These are phyloP conservation scores for Dioszegia hungarica DNA, from an alignment of 768 basidiomycete species.

Conservation along the genomic window DNA sequence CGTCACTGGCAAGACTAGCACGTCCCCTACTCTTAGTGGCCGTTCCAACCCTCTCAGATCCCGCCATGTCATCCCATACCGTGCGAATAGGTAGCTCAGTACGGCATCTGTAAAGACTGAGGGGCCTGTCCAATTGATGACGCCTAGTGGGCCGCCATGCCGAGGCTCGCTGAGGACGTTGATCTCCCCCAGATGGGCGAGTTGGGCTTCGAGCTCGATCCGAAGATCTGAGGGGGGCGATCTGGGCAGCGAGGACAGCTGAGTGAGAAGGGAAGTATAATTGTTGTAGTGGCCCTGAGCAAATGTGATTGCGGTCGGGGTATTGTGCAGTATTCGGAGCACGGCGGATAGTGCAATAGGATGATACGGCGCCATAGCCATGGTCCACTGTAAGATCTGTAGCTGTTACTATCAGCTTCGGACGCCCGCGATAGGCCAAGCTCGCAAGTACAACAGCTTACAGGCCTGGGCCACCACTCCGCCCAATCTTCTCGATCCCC, in stretches of 20 bases:
- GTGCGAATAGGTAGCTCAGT: slow-evolving; percentile 45
- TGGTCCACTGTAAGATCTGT: slow-evolving; percentile 54
- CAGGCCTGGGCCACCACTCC: slow-evolving; percentile 48
- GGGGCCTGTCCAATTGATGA: slow-evolving; percentile 53
- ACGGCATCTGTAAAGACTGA: slow-evolving; percentile 50
- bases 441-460: no score
- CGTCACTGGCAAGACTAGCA: slow-evolving; percentile 50
- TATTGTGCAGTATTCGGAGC: slow-evolving; percentile 47
- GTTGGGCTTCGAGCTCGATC: neutral
- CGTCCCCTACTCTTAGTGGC: slow-evolving; percentile 47
- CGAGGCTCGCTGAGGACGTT: slow-evolving; percentile 36
- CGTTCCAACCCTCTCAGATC: slow-evolving; percentile 39
- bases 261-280: neutral
- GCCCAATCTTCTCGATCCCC: slow-evolving; percentile 52
- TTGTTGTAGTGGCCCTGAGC: slow-evolving; percentile 13
- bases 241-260: no score
- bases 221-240: no score
- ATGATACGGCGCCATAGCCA: slow-evolving; percentile 50
- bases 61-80: slow-evolving; percentile 49
- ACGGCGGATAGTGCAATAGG: slow-evolving; percentile 51
- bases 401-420: slow-evolving; percentile 36
- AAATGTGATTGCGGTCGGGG: slow-evolving; percentile 33
- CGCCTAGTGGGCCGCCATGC: slow-evolving; percentile 43
- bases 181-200: slow-evolving; percentile 20
- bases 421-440: no score